Evolutionary conservation across 2,329 filamentous ascomycete genomes (phyloP).

Genomic region (Phialophora macrospora): DNA sequence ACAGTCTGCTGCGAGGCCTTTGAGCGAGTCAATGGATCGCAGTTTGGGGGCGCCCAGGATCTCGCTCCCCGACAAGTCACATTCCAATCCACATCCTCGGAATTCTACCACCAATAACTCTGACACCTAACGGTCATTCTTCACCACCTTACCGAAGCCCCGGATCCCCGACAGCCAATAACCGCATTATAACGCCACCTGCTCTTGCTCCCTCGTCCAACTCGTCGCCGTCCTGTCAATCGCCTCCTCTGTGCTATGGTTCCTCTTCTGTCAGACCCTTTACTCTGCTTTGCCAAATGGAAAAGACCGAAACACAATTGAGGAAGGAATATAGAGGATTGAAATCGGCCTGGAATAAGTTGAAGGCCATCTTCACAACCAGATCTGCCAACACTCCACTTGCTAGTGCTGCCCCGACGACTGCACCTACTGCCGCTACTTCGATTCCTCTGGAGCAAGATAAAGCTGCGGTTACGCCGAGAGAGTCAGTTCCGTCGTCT

Average conservation of each 20-base stretch:
- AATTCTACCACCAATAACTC: slow-evolving; percentile 31
- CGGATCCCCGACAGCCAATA: slow-evolving; percentile 32
- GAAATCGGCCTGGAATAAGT: slow-evolving; percentile 34
- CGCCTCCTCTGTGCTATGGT: slow-evolving; percentile 22
- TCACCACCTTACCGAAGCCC: slow-evolving; percentile 19
- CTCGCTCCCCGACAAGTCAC: slow-evolving; percentile 30
- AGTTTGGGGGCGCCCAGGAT: slow-evolving; percentile 20
- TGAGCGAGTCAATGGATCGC: slow-evolving; percentile 27
- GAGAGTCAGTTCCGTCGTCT: slow-evolving; percentile 4
- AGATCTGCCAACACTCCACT: slow-evolving; percentile 15
- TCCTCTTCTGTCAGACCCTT: slow-evolving; percentile 15
- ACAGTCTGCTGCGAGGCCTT: neutral
- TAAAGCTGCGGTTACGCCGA: neutral
- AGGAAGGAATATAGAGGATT: slow-evolving; percentile 36
- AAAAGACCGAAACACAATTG: slow-evolving; percentile 17
- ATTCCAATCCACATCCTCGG: slow-evolving; percentile 33
- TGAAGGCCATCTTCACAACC: slow-evolving; percentile 30
- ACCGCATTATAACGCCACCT: slow-evolving; percentile 17
- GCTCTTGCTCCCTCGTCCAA: slow-evolving; percentile 10
- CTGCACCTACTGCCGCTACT: slow-evolving; percentile 10
- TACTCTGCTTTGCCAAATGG: slow-evolving; percentile 24
- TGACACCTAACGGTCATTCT: slow-evolving; percentile 31
- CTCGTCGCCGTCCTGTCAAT: slow-evolving; percentile 17
- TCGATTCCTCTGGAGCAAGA: slow-evolving; percentile 1
- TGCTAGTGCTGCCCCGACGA: slow-evolving; percentile 6